Conservation (phyloP, 2,329 filamentous ascomycete genomes). For the Cryphonectria carpinicola region DNA sequence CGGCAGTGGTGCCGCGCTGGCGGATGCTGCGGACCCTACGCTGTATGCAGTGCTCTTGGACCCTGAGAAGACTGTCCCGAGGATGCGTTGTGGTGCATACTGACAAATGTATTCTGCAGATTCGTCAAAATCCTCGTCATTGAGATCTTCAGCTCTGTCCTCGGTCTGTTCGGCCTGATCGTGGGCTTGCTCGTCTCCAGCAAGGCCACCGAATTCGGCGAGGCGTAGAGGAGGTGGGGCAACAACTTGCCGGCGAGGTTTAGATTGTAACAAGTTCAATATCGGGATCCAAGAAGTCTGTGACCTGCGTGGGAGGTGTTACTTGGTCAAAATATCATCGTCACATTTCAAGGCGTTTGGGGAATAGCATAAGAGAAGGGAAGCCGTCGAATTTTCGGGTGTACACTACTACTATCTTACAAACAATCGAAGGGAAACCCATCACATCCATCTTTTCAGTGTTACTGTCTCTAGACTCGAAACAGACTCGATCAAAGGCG, state of each 20-base stretch:
- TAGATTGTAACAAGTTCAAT: constrained; percentile 20
- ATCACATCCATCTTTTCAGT: not conserved
- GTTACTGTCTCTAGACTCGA: not conserved
- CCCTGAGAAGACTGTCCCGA: not conserved
- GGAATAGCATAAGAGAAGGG: constrained; percentile 25
- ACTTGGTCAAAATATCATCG: constrained; percentile 27
- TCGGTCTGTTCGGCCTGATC: constrained; percentile 95
- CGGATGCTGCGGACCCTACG: constrained; percentile 89
- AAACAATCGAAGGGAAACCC: constrained; percentile 11
- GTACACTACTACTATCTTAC: constrained; percentile 25
- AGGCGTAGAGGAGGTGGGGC: constrained; percentile 30
- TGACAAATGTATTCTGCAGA: constrained; percentile 49
- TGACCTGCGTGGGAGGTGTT: constrained; percentile 10
- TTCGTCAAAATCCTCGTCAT: constrained; percentile 99
- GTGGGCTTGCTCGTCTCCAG: constrained; percentile 86
- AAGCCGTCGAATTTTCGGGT: constrained; percentile 24
- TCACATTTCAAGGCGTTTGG: constrained; percentile 29
- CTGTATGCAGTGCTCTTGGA: constrained; percentile 64
- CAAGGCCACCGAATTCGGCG: constrained; percentile 77
- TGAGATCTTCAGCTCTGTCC: constrained; percentile 97
- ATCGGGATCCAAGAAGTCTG: not conserved
- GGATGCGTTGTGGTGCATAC: constrained; percentile 12
- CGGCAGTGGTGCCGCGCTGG: constrained; percentile 92
- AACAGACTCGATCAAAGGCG: not conserved
- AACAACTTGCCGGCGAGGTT: too few relatives aligned